Evolutionary conservation across 1,284 basidiomycete species (phyloP).

Genomic region (Exobasidium cylindrosporum): DNA sequence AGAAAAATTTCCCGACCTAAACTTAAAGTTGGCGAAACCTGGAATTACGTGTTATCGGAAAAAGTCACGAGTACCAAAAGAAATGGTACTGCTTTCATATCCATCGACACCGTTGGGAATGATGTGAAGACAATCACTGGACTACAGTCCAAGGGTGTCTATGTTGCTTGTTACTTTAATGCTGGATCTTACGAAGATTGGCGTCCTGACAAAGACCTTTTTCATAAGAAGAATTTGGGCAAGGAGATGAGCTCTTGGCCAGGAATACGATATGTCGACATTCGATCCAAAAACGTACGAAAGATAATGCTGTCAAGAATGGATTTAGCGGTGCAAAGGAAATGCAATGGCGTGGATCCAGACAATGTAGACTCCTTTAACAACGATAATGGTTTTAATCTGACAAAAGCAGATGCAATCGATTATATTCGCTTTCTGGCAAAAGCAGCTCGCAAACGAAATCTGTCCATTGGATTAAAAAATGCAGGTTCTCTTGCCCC

Average conservation of each 20-base stretch:
- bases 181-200: slow-evolving; percentile 51
- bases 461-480: slow-evolving; percentile 48
- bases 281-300: slow-evolving; percentile 15
- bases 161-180: slow-evolving; percentile 55
- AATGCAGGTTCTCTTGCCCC: slow-evolving; percentile 45
- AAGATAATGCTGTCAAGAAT: slow-evolving; percentile 41
- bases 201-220: slow-evolving; percentile 28
- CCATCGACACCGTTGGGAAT: slow-evolving; percentile 3
- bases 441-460: slow-evolving; percentile 26
- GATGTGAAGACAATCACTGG: not conserved
- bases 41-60: not conserved
- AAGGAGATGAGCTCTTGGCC: slow-evolving; percentile 33
- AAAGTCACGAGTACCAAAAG: not conserved
- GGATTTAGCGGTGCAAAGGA: slow-evolving; percentile 40
- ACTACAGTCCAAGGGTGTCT: not conserved
- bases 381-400: slow-evolving; percentile 39
- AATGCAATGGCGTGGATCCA: slow-evolving; percentile 56
- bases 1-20: too few species aligned
- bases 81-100: not conserved
- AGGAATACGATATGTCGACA: slow-evolving; percentile 3
- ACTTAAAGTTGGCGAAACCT: not conserved
- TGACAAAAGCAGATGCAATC: slow-evolving; percentile 37
- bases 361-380: slow-evolving; percentile 54
- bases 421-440: slow-evolving; percentile 50
- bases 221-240: slow-evolving; percentile 34